These are phyloP conservation scores for Hansenula lynferdii DNA, from an alignment of 1,139 yeast species.

Conservation along the genomic window DNA sequence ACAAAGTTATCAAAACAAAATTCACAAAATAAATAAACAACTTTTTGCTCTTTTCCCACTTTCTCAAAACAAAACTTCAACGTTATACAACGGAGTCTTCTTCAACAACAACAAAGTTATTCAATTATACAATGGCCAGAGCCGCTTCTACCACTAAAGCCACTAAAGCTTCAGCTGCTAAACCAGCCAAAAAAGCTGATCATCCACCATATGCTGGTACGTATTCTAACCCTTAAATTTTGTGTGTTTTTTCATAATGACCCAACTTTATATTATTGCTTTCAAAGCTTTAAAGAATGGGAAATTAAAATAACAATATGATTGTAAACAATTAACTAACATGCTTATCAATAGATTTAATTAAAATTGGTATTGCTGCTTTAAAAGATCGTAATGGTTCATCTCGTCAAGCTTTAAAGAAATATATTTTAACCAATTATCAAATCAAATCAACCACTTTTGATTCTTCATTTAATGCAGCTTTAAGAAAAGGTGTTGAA, in stretches of 20 bases:
- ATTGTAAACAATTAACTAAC: too few relatives aligned
- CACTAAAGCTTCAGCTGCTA: conserved; percentile 18
- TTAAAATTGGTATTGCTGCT: conserved; percentile 64
- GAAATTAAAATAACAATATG: too few relatives aligned
- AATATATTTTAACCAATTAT: conserved; percentile 60
- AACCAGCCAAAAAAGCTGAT: conserved; percentile 25
- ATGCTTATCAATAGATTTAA: conserved; percentile 61
- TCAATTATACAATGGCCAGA: conserved; percentile 10
- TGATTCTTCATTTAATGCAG: conserved; percentile 72
- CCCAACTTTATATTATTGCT: too few relatives aligned
- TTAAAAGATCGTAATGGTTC: conserved; percentile 84
- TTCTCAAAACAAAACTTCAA: too few relatives aligned
- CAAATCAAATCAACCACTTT: conserved; percentile 58
- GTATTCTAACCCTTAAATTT: too few relatives aligned
- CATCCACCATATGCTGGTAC: conserved; percentile 39
- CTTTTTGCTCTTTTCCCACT: conserved; percentile 2
- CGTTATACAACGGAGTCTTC: neutral
- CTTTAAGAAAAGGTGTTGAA: conserved; percentile 78
- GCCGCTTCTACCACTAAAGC: conserved; percentile 12
- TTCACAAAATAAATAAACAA: conserved; percentile 2
- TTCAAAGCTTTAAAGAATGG: too few relatives aligned
- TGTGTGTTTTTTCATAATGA: too few relatives aligned
- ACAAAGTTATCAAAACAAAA: neutral
- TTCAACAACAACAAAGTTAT: neutral
- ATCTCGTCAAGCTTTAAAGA: conserved; percentile 75